A percentile compares a stretch with the other conserved stretches of the same genome.
Evolutionary conservation across 1,139 yeast genomes (phyloP).

Genomic region (Pichia sp.): DNA sequence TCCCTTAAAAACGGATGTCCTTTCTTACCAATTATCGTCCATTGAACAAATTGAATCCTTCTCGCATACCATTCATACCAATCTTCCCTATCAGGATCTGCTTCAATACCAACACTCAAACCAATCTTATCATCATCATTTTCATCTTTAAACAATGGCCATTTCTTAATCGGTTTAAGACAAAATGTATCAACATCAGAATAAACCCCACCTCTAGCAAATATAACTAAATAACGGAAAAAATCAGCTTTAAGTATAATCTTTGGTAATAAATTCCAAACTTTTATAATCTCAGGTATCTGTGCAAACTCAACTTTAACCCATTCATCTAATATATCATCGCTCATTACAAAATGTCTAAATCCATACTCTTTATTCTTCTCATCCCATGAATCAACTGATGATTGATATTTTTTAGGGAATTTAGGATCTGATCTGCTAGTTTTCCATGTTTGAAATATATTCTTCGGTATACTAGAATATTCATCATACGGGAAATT

Average conservation of each 20-base stretch:
- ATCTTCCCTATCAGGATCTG: conserved; percentile 67
- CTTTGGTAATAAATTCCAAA: conserved; percentile 57
- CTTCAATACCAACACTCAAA: conserved; percentile 65
- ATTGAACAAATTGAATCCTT: conserved; percentile 71
- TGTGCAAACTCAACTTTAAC: conserved; percentile 41
- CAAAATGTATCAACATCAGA: conserved; percentile 66
- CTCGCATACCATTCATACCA: conserved; percentile 72
- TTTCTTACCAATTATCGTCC: conserved; percentile 63
- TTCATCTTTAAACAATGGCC: conserved; percentile 29
- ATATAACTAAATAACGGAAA: conserved; percentile 61
- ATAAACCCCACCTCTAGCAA: conserved; percentile 70
- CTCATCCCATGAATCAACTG: conserved; percentile 43
- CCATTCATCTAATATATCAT: conserved; percentile 28
- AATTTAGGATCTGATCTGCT: conserved; percentile 45
- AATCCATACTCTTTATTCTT: conserved; percentile 45
- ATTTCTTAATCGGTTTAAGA: conserved; percentile 41
- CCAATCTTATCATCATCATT: conserved; percentile 34
- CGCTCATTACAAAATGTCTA: conserved; percentile 55
- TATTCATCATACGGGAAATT: conserved; percentile 66
- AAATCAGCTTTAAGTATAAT: conserved; percentile 66
- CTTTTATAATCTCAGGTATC: conserved; percentile 58
- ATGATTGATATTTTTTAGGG: conserved; percentile 39
- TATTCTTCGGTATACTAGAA: conserved; percentile 37
- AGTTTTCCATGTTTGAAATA: conserved; percentile 97
- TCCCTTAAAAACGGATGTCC: conserved; percentile 75